Base-by-base conservation (phyloP, 495 filamentous ascomycete genomes). In the Delitschia confertaspora region DNA sequence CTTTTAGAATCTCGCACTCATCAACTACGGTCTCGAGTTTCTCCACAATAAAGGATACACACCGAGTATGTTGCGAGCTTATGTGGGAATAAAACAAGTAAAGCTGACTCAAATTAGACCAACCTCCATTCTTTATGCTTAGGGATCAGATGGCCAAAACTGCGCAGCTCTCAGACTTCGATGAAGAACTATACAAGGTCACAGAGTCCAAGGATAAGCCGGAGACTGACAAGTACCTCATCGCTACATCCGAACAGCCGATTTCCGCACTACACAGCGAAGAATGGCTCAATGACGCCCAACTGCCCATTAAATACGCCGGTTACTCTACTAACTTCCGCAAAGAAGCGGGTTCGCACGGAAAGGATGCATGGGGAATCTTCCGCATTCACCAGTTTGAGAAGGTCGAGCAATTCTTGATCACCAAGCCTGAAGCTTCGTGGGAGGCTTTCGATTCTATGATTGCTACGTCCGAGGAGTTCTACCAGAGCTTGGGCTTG, bases 341-440 rank as follows among this genome's bases (percentile, higher is more conserved):
- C 31, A 88, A 93, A 69, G 91, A 98, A 61, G 91, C 91, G 24
- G 91, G 91, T 33, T 65, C 74, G 14, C 88, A 95, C 58, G 91
- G 91, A 25, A 86, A 85, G 65, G 91, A 98, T 58, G 89, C 93
- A 4, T 98, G 91, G 91, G 91, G 91, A 39, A 85, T 96, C 51
- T 98, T 95, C 73, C 80, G 91, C 55, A 88, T 96, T 29, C 91
- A 98, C 65, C 89, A 98, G 59, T 98, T 98, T 58, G 91, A 95
- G 65, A 98, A 98, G 79, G 78, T 79, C 24, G 45, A 43, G 45
- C 38, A 30, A 14, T 49, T 51, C 31, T 36, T 57, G 50, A 72
- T 95, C 53, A 88, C 86, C 13, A 86, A 93, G 55, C 93, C 91
- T 0, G 93, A 96, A 61, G 82, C 93, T 53, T 89, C 83, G 17